phyloP scores from a whole-genome alignment of 345 rosid genomes.

The Lumnitzera littorea region DNA sequence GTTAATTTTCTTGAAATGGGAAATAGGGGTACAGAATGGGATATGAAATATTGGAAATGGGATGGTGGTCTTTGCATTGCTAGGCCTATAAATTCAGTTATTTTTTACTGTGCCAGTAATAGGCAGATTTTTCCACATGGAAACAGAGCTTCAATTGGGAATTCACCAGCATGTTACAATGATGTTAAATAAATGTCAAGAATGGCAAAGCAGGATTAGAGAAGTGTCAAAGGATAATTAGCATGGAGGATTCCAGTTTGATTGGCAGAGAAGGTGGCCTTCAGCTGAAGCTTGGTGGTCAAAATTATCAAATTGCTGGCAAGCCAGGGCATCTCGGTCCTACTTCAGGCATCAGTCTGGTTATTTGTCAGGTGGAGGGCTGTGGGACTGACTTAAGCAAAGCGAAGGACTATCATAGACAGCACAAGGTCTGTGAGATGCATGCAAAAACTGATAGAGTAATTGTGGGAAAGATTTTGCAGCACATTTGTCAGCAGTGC shows the following conservation, averaged over 20 bases:
- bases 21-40: conserved; percentile 74
- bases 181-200: conserved; percentile 11
- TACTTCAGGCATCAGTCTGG: conserved; percentile 27
- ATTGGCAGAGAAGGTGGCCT: conserved; percentile 46
- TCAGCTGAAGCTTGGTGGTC: conserved; percentile 65
- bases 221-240: conserved; percentile 68
- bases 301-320: conserved; percentile 36
- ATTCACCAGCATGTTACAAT: conserved; percentile 61
- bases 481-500: conserved; percentile 98
- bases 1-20: conserved; percentile 45
- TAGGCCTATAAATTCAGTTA: conserved; percentile 46
- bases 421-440: conserved; percentile 91
- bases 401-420: conserved; percentile 83
- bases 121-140: conserved; percentile 52
- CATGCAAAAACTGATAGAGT: conserved; percentile 87
- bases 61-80: conserved; percentile 97
- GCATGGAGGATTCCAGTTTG: conserved; percentile 39
- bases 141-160: conserved; percentile 28
- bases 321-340: conserved; percentile 36
- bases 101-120: conserved; percentile 21
- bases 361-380: conserved; percentile 84
- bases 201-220: conserved; percentile 52
- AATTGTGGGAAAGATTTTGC: conserved; percentile 70
- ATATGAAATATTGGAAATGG: conserved; percentile 97
- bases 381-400: conserved; percentile 86